Percentiles rank a stretch among this genome's conserved stretches.
Evolutionary conservation across 192 early-diverging fungal species (phyloP).

Genomic region (Coemansia sp.): DNA sequence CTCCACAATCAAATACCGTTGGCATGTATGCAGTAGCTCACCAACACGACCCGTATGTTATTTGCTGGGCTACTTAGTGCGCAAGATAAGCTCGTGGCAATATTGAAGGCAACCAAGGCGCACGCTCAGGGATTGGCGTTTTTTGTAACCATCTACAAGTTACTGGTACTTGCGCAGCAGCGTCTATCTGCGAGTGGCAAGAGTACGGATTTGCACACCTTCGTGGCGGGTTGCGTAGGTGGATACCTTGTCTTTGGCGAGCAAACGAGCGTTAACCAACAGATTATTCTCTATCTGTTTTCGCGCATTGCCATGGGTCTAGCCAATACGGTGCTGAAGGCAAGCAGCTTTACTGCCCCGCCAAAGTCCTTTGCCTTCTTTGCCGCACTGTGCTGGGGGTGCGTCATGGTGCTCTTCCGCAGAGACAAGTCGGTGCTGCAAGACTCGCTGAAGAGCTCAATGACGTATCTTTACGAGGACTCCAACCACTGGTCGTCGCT

Average conservation of each 20-base stretch:
- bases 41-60: neutral
- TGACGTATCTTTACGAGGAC: constrained; percentile 94
- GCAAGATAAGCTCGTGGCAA: constrained; percentile 70
- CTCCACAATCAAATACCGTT: neutral
- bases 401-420: constrained; percentile 94
- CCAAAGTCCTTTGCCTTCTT: constrained; percentile 83
- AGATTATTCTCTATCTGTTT: constrained; percentile 94
- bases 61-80: constrained; percentile 52
- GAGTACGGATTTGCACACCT: constrained; percentile 75
- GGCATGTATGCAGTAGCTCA: neutral
- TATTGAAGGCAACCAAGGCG: constrained; percentile 82
- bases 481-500: constrained; percentile 76
- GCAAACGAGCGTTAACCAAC: constrained; percentile 94
- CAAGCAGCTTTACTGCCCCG: constrained; percentile 68
- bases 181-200: constrained; percentile 66
- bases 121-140: constrained; percentile 86
- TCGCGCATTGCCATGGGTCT: constrained; percentile 86
- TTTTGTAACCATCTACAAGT: constrained; percentile 95
- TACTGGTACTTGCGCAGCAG: constrained; percentile 75
- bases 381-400: constrained; percentile 91
- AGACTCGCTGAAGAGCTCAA: constrained; percentile 86
- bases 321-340: constrained; percentile 77
- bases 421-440: constrained; percentile 85
- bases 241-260: constrained; percentile 94
- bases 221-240: constrained; percentile 86